Conservation (phyloP, 2,329 filamentous ascomycete species). For the Metarhizium album region DNA sequence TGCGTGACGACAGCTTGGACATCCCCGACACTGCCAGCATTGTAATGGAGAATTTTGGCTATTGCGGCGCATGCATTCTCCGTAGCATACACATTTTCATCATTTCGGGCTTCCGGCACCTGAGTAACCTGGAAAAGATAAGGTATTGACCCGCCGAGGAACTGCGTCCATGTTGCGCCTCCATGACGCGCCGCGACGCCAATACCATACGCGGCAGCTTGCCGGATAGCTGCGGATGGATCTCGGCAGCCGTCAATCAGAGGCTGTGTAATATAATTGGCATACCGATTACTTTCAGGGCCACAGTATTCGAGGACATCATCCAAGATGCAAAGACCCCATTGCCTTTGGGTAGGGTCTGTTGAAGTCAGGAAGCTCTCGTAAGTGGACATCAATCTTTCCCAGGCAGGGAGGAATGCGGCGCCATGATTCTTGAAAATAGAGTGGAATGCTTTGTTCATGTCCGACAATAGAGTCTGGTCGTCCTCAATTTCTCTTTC, state of each 20-base stretch:
- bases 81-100: slow-evolving; percentile 93
- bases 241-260: slow-evolving; percentile 81
- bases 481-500: slow-evolving; percentile 93
- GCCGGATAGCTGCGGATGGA: slow-evolving; percentile 77
- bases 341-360: slow-evolving; percentile 89
- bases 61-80: slow-evolving; percentile 96
- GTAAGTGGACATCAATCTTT: slow-evolving; percentile 75
- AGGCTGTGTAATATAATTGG: slow-evolving; percentile 75
- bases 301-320: slow-evolving; percentile 97
- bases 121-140: slow-evolving; percentile 77
- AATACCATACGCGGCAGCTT: slow-evolving; percentile 92
- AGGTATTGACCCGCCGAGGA: slow-evolving; percentile 69
- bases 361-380: slow-evolving; percentile 68
- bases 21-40: slow-evolving; percentile 64
- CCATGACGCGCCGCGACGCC: slow-evolving; percentile 92
- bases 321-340: slow-evolving; percentile 98
- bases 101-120: slow-evolving; percentile 69
- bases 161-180: slow-evolving; percentile 76
- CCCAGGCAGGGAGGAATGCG: slow-evolving; percentile 79
- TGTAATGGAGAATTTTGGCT: slow-evolving; percentile 93
- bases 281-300: slow-evolving; percentile 75
- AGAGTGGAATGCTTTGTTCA: slow-evolving; percentile 99
- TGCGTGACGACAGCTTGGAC: slow-evolving; percentile 65
- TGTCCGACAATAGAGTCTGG: slow-evolving; percentile 90
- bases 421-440: slow-evolving; percentile 95